These are phyloP conservation scores for Melanomma pulvis-pyrius DNA, from an alignment of 495 filamentous ascomycete species.

Conservation along the genomic window DNA sequence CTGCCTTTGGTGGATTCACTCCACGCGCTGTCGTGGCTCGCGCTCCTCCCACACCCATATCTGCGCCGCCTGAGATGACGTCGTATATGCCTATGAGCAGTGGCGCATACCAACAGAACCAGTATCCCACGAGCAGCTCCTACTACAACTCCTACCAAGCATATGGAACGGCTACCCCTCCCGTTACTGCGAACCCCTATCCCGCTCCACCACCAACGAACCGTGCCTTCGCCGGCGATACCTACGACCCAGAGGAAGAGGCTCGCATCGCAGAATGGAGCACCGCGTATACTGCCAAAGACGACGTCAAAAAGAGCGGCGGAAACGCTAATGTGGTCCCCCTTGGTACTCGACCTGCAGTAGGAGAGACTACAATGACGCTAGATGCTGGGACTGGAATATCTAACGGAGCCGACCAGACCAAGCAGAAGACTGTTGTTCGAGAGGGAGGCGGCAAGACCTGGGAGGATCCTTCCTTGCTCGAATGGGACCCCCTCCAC, in stretches of 20 bases:
- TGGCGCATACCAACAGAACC: constrained; percentile 31
- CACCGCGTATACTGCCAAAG: constrained; percentile 76
- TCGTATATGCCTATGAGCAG: constrained; percentile 26
- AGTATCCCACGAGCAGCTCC: neutral
- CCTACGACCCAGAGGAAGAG: constrained; percentile 80
- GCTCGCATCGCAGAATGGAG: constrained; percentile 97
- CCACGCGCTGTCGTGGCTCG: constrained; percentile 65
- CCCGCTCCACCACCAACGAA: constrained; percentile 12
- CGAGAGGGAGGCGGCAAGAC: constrained; percentile 85
- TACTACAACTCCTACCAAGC: constrained; percentile 43
- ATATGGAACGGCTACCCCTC: constrained; percentile 52
- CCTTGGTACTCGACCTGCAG: constrained; percentile 26
- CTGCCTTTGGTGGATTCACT: constrained; percentile 60
- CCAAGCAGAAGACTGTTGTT: constrained; percentile 70
- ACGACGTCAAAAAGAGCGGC: constrained; percentile 47
- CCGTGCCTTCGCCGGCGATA: neutral
- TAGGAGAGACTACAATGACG: constrained; percentile 40
- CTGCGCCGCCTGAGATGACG: constrained; percentile 20
- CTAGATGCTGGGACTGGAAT: constrained; percentile 48
- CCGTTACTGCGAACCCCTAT: constrained; percentile 45
- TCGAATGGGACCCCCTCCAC: constrained; percentile 96
- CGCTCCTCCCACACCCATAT: constrained; percentile 39
- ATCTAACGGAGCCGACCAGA: neutral
- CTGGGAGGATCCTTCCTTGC: constrained; percentile 81
- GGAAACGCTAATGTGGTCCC: constrained; percentile 33